Base-by-base conservation (phyloP, 179 eudicot genomes). In the Drosera spatulata region DNA sequence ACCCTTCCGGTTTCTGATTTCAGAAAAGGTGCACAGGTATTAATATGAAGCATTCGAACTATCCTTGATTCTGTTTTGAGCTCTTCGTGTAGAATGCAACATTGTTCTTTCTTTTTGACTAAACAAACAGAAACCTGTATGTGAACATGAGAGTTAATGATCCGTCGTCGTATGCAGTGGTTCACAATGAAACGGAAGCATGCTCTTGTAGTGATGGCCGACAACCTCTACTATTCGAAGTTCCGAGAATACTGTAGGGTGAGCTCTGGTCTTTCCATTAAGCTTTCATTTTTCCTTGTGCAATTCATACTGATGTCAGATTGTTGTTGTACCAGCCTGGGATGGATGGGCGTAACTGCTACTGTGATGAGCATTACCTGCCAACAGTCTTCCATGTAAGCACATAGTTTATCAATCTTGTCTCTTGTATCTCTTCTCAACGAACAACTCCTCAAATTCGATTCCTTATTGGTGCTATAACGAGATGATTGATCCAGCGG, bases 111-210 rank as follows among this genome's bases (percentile, higher is more conserved):
- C 33, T 22, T 22, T 22, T 22, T 22, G 0, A 22, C 33, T 22
- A 22, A 22, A 22, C 1, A 1, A 22, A 22, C 33, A 22, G 33
- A 22, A 22, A 22, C 33, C 33, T 22, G 33, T 22, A 22, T 22
- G 33, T 22, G 33, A 22, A n/a, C n/a, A n/a, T n/a, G n/a, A 0
- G 33, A 22, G 33, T 22, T 22, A 22, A 22, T 22, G 33, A 22
- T 22, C 33, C 33, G 33, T 43, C 15, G 4, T 15, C 15, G 55
- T 41, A 2, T 76, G 82, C 91, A 91, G 97, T 91, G 97, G 97
- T 86, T 94, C 82, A 91, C 95, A 56, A 66, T 94, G 96, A 94
- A 94, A 74, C 85, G 99, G 61, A 94, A 90, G 52, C 99, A 94
- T 66, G 99, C 99, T 14, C 10, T 90, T 41, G 62, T 83, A 53